Conservation (phyloP, 352 stramenopile genomes). For the Phytophthora litchii region DNA sequence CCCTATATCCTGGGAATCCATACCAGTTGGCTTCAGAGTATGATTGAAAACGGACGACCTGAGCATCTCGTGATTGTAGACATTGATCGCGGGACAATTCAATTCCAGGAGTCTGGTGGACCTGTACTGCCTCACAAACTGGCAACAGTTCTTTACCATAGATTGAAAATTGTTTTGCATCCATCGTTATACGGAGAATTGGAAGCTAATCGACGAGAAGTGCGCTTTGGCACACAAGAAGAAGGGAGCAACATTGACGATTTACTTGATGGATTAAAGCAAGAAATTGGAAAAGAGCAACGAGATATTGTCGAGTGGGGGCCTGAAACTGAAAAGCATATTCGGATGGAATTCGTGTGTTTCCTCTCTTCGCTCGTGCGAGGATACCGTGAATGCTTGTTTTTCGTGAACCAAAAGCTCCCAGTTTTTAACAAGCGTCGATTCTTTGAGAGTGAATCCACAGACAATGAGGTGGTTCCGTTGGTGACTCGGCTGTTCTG, state of each 20-base stretch:
- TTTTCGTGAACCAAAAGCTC: conserved; percentile 87
- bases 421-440: conserved; percentile 89
- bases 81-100: conserved; percentile 70
- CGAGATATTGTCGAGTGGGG: conserved; percentile 27
- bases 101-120: conserved; percentile 55
- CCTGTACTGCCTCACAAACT: conserved; percentile 66
- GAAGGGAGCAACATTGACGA: conserved; percentile 5
- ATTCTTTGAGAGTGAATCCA: conserved; percentile 66
- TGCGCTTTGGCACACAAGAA: conserved; percentile 7
- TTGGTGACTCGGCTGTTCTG: conserved; percentile 73
- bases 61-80: conserved; percentile 88
- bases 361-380: conserved; percentile 70
- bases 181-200: conserved; percentile 37
- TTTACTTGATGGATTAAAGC: conserved; percentile 4
- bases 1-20: conserved; percentile 86
- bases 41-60: conserved; percentile 72
- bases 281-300: conserved; percentile 18
- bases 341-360: conserved; percentile 80
- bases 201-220: conserved; percentile 9
- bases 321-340: conserved; percentile 53
- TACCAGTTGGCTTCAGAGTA: conserved; percentile 63
- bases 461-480: conserved; percentile 66
- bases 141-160: conserved; percentile 47
- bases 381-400: conserved; percentile 86
- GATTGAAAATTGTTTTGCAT: conserved; percentile 63